phyloP scores from a whole-genome alignment of 164 flowering plant genomes.

The Amborella trichopoda region DNA sequence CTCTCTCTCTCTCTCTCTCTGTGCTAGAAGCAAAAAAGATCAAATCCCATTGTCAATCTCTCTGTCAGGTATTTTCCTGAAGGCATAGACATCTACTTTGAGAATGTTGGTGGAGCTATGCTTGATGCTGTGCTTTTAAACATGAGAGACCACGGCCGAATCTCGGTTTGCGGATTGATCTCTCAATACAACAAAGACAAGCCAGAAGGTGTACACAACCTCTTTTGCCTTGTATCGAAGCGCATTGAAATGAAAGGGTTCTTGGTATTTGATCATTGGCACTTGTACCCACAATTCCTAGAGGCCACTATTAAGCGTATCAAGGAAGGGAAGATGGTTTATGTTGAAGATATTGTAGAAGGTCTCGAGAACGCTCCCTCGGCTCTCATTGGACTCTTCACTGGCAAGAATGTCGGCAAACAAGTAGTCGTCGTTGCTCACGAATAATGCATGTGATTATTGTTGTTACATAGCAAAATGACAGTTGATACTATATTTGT shows the following conservation, averaged over 20 bases:
- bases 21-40: too few relatives aligned
- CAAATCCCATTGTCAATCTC: background rate
- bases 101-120: conserved; percentile 54
- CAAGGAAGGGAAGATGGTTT: conserved; percentile 12
- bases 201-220: conserved; percentile 28
- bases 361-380: conserved; percentile 22
- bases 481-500: too few relatives aligned
- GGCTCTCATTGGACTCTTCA: conserved; percentile 22
- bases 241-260: conserved; percentile 39
- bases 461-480: too few relatives aligned
- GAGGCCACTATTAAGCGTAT: conserved; percentile 3
- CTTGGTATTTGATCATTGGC: conserved; percentile 15
- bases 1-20: too few relatives aligned
- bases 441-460: conserved; percentile 5
- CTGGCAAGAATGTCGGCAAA: conserved; percentile 29
- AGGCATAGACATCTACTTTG: conserved; percentile 58
- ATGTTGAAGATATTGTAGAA: conserved; percentile 17
- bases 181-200: conserved; percentile 29
- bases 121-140: conserved; percentile 51
- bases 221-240: conserved; percentile 18
- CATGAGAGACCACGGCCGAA: conserved; percentile 42
- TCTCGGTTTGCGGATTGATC: conserved; percentile 49
- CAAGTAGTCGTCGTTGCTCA: conserved; percentile 19
- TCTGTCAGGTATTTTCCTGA: conserved; percentile 32
- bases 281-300: conserved; percentile 23